A percentile compares a stretch with the other conserved stretches of the same genome.
Evolutionary conservation across 1,284 basidiomycete genomes (phyloP).

Genomic region (Leccinum angustisporum): DNA sequence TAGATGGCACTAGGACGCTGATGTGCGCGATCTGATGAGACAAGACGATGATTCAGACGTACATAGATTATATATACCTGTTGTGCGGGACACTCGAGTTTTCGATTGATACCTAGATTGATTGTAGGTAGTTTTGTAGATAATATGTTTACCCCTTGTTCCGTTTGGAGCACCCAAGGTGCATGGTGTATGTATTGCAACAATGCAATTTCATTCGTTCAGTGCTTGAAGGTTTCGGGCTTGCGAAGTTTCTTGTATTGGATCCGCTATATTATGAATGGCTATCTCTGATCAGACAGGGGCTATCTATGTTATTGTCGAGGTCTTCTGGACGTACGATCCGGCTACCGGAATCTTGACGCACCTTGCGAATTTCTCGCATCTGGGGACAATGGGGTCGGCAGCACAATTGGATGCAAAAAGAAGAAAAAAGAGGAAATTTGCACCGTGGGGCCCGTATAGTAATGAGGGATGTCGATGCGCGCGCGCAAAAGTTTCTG

Average conservation of each 20-base stretch:
- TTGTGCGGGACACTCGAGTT: background rate
- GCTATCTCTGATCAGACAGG: no score
- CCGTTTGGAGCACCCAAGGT: no score
- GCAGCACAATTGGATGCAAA: background rate
- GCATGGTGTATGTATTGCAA: no score
- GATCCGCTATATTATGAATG: no score
- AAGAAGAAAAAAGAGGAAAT: background rate
- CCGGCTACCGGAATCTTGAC: background rate
- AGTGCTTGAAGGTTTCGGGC: background rate
- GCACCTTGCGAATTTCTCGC: background rate
- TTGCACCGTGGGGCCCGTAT: no score
- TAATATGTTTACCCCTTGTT: no score
- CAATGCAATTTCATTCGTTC: background rate
- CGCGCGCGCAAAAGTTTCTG: background rate
- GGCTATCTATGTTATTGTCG: no score
- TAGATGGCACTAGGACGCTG: background rate
- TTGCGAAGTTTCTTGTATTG: background rate
- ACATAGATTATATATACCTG: background rate
- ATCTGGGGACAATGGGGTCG: background rate
- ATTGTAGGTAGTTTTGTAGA: no score
- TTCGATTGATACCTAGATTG: background rate
- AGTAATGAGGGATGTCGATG: background rate
- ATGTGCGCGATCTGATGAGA: background rate
- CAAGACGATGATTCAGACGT: background rate
- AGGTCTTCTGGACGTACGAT: background rate